A percentile compares a stretch with the other conserved stretches of the same genome.
phyloP scores from a whole-genome alignment of 352 stramenopile species.

The Phytophthora vignae region DNA sequence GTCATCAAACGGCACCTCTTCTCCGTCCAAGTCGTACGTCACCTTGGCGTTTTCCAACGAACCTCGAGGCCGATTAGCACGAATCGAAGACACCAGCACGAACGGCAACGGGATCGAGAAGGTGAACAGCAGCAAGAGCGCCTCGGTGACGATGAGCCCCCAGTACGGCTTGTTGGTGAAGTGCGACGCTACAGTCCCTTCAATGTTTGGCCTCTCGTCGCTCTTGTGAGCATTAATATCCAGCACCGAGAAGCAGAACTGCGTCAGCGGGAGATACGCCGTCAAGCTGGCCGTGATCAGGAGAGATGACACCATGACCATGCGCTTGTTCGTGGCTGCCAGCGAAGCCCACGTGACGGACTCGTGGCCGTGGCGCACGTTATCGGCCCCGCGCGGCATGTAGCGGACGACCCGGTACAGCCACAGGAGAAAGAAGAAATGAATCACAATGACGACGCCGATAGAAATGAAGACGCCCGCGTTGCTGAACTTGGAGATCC shows the following conservation, averaged over 20 bases:
- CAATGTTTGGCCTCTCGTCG: background rate
- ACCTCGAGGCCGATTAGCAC: slow-evolving; percentile 43
- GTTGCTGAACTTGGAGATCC: slow-evolving; percentile 32
- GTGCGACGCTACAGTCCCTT: slow-evolving; percentile 11
- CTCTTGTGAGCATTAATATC: slow-evolving; percentile 10
- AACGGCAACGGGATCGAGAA: slow-evolving; percentile 47
- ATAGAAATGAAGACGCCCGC: slow-evolving; percentile 41
- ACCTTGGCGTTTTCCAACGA: slow-evolving; percentile 44
- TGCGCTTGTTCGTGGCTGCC: slow-evolving; percentile 38
- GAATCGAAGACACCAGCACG: slow-evolving; percentile 37
- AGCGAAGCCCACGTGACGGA: slow-evolving; percentile 40
- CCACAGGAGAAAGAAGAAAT: slow-evolving; percentile 45
- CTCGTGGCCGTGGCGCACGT: slow-evolving; percentile 54
- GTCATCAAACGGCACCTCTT: slow-evolving; percentile 44
- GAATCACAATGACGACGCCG: slow-evolving; percentile 10
- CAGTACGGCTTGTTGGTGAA: slow-evolving; percentile 29
- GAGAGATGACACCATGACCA: slow-evolving; percentile 41
- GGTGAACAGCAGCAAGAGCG: slow-evolving; percentile 35
- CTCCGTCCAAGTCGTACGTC: slow-evolving; percentile 52
- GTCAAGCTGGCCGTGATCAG: slow-evolving; percentile 48
- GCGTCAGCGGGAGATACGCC: slow-evolving; percentile 50
- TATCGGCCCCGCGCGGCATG: slow-evolving; percentile 41
- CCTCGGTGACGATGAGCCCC: slow-evolving; percentile 29
- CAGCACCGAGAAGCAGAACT: slow-evolving; percentile 42
- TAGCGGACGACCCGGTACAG: slow-evolving; percentile 29